phyloP scores from a whole-genome alignment of 2,329 filamentous ascomycete genomes.

The Fusarium sp. region DNA sequence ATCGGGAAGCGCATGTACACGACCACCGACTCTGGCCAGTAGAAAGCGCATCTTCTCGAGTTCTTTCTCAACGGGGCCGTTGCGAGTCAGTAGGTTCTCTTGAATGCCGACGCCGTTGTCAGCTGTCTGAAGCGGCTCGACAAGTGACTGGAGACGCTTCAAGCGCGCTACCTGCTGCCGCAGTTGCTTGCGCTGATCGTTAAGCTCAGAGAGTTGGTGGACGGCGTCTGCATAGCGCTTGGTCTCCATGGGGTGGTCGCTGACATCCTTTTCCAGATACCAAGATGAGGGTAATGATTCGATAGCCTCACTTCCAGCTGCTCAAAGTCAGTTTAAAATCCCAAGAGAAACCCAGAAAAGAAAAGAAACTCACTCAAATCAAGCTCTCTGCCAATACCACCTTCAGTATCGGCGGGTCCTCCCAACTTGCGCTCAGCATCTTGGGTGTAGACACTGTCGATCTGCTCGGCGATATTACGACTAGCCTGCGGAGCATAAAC shows the following conservation, averaged over 20 bases:
- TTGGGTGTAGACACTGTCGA: conserved; percentile 73
- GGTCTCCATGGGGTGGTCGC: conserved; percentile 61
- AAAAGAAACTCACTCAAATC: conserved; percentile 59
- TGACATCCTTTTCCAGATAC: conserved; percentile 57
- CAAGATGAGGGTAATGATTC: conserved; percentile 62
- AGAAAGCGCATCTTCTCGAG: conserved; percentile 75
- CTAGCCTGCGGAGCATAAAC: conserved; percentile 78
- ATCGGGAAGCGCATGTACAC: conserved; percentile 56
- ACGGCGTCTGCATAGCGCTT: conserved; percentile 66
- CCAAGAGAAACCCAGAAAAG: not conserved
- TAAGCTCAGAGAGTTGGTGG: conserved; percentile 63
- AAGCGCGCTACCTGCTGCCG: conserved; percentile 61
- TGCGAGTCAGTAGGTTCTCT: conserved; percentile 74
- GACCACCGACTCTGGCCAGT: conserved; percentile 69
- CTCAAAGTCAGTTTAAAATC: not conserved
- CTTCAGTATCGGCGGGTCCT: conserved; percentile 55
- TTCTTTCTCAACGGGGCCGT: conserved; percentile 75
- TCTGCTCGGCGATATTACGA: conserved; percentile 79
- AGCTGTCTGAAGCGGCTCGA: conserved; percentile 59
- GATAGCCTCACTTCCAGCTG: conserved; percentile 61
- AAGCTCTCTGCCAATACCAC: conserved; percentile 55
- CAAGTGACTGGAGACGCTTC: conserved; percentile 62
- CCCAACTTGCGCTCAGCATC: conserved; percentile 58
- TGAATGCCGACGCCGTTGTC: conserved; percentile 63
- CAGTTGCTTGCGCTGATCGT: conserved; percentile 53